Conservation (phyloP, 2,329 filamentous ascomycete species). For the Amauroascus verrucosus region DNA sequence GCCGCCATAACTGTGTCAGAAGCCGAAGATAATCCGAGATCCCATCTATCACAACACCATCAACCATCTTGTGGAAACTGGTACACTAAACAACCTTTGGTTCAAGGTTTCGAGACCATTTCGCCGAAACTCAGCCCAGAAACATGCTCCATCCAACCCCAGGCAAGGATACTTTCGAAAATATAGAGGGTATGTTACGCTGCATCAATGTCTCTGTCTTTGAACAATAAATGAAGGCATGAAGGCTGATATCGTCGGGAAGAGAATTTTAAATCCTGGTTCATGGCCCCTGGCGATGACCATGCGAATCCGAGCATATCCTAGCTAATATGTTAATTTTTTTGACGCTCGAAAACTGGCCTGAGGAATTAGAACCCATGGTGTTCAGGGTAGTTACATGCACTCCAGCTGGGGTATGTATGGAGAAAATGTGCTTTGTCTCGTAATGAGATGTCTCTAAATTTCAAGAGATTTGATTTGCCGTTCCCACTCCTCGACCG, state of each 20-base stretch:
- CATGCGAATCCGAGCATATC: not conserved
- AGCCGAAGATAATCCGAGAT: not conserved
- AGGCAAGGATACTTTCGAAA: not conserved
- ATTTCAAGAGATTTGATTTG: slow-evolving; percentile 1
- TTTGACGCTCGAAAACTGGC: not conserved
- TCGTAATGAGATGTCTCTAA: not conserved
- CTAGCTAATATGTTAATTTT: not conserved
- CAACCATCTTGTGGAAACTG: not conserved
- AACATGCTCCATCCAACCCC: not conserved
- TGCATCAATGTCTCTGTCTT: not conserved
- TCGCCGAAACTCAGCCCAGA: not conserved
- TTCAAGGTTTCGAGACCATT: not conserved
- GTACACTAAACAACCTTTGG: not conserved
- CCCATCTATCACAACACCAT: not conserved
- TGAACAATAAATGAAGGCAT: not conserved
- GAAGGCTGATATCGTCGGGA: not conserved
- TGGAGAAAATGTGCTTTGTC: not conserved
- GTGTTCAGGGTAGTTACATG: not conserved
- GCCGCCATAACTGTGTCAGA: not conserved
- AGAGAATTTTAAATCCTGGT: not conserved
- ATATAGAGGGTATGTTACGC: not conserved
- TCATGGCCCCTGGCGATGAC: not conserved
- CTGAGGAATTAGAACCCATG: not conserved
- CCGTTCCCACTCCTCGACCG: no score
- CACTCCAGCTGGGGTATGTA: not conserved